phyloP scores from a whole-genome alignment of 2,329 filamentous ascomycete genomes.

The Seiridium unicorne region DNA sequence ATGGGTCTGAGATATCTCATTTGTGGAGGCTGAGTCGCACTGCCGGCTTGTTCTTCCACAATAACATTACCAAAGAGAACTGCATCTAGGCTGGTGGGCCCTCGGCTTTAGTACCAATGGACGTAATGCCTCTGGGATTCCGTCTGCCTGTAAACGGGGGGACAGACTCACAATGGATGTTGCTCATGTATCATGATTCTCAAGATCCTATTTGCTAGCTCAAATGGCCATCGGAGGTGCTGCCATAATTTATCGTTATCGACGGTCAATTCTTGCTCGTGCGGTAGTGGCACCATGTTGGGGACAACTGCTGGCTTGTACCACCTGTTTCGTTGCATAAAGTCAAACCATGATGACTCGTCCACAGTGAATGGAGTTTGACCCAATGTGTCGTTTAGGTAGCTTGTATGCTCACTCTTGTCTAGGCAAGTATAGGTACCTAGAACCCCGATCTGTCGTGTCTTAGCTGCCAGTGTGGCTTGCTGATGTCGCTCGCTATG shows the following conservation, averaged over 20 bases:
- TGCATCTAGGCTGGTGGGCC: neutral
- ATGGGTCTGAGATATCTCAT: neutral
- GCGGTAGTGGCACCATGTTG: neutral
- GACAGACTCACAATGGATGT: neutral
- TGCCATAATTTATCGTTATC: neutral
- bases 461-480: neutral
- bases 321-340: neutral
- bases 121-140: too few species aligned
- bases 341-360: neutral
- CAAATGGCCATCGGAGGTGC: neutral
- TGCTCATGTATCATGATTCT: neutral
- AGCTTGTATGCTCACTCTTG: neutral
- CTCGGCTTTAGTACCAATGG: too few species aligned
- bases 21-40: too few species aligned
- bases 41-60: neutral
- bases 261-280: neutral
- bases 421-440: neutral
- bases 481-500: neutral
- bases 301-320: neutral
- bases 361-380: neutral
- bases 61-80: neutral
- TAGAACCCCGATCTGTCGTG: neutral
- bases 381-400: neutral
- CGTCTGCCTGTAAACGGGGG: neutral
- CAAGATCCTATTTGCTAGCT: conserved; percentile 1